A percentile compares a stretch with the other conserved stretches of the same genome.
Evolutionary conservation across 805 yeast species (phyloP).

Genomic region (Candida patagonica): DNA sequence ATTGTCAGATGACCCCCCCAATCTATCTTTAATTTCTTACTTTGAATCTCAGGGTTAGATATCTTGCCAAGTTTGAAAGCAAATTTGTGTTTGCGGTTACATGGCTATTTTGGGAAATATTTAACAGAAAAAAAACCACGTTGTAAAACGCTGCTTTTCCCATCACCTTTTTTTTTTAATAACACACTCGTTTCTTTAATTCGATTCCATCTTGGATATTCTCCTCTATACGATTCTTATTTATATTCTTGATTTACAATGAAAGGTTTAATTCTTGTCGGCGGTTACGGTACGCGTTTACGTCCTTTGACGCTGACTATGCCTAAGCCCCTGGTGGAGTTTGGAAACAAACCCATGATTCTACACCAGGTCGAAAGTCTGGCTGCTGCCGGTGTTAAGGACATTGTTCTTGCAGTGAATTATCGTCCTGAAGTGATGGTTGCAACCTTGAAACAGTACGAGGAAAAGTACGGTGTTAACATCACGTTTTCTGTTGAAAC

Average conservation of each 20-base stretch:
- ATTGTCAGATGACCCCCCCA: too few relatives aligned
- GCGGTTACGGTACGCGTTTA: constrained; percentile 99
- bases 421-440: constrained; percentile 99
- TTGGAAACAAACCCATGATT: constrained; percentile 99
- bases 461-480: constrained; percentile 84
- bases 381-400: constrained; percentile 97
- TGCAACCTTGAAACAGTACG: constrained; percentile 86
- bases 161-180: too few relatives aligned
- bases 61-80: too few relatives aligned
- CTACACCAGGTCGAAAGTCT: constrained; percentile 97
- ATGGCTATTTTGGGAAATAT: too few relatives aligned
- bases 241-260: constrained; percentile 31
- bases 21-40: too few relatives aligned
- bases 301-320: constrained; percentile 94
- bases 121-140: too few relatives aligned
- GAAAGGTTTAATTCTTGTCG: constrained; percentile 97
- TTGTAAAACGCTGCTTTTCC: too few relatives aligned
- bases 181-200: constrained; percentile 2
- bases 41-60: too few relatives aligned
- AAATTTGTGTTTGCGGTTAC: too few relatives aligned
- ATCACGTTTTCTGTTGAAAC: constrained; percentile 98
- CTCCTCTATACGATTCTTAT: constrained; percentile 3
- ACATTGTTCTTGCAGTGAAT: constrained; percentile 96
- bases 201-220: not conserved
- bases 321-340: constrained; percentile 96